Conservation (phyloP, 75 land plant species). For the Pinus taeda region DNA sequence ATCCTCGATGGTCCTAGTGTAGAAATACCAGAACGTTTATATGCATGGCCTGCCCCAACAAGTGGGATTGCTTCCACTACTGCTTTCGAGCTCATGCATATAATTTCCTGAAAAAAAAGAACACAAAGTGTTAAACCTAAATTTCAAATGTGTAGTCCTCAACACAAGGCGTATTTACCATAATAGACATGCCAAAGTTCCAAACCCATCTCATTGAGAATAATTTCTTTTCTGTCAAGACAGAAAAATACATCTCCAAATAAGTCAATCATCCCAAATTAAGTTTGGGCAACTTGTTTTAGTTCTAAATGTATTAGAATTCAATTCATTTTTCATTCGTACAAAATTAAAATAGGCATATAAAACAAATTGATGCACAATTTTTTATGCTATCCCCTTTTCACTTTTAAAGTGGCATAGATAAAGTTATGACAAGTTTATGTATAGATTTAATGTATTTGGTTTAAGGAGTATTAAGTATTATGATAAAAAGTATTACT, state of each 20-base stretch:
- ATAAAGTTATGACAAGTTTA: no score
- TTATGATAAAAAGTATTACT: no score
- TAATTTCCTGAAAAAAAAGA: conserved; percentile 16
- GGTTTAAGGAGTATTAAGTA: no score
- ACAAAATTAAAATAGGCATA: no score
- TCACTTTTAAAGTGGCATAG: no score
- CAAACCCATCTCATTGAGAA: not conserved
- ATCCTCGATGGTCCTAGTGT: conserved; percentile 19
- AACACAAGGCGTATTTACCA: not conserved
- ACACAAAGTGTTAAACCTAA: conserved; percentile 6
- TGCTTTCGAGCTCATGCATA: conserved; percentile 7
- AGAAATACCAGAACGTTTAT: conserved; percentile 17
- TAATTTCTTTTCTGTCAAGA: not conserved
- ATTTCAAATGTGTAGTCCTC: not conserved
- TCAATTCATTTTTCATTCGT: no score
- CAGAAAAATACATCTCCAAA: not conserved
- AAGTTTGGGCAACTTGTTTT: no score
- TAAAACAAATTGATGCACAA: no score
- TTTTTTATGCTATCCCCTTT: no score
- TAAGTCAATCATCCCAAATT: no score
- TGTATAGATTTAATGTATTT: no score
- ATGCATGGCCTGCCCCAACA: conserved; percentile 30
- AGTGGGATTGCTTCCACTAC: conserved; percentile 26
- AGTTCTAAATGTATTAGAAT: no score
- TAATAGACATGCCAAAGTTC: not conserved